phyloP scores from a whole-genome alignment of 305 asterid genomes.

The Euphrasia arctica region DNA sequence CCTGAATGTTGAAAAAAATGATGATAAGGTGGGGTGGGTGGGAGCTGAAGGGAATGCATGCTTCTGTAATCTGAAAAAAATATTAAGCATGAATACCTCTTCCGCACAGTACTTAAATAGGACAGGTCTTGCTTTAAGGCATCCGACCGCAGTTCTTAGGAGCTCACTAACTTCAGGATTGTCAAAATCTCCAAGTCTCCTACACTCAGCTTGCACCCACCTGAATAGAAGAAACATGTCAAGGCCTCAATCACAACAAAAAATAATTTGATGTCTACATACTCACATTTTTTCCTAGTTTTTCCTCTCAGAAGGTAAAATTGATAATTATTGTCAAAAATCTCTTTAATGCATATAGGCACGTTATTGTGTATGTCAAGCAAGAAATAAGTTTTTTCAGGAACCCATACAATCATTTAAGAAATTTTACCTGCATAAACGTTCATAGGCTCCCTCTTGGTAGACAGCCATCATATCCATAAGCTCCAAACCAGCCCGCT shows the following conservation, averaged over 20 bases:
- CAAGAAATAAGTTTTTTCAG: constrained; percentile 11
- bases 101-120: constrained; percentile 97
- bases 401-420: constrained; percentile 13
- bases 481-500: constrained; percentile 99
- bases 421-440: constrained; percentile 78
- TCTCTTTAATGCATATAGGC: constrained; percentile 9
- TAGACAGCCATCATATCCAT: constrained; percentile 99
- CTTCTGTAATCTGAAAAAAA: constrained; percentile 20
- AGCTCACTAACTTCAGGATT: constrained; percentile 97
- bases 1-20: constrained; percentile 39
- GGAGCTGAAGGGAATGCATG: constrained; percentile 18
- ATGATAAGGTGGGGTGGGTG: background rate
- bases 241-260: constrained; percentile 17
- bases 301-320: constrained; percentile 1
- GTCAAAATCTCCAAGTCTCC: constrained; percentile 89
- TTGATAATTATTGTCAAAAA: constrained; percentile 12
- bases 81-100: constrained; percentile 58
- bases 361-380: constrained; percentile 15
- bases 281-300: constrained; percentile 11
- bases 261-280: background rate
- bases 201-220: constrained; percentile 99
- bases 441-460: constrained; percentile 99
- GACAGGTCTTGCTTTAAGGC: constrained; percentile 93
- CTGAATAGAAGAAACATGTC: constrained; percentile 37
- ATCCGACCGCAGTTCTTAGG: constrained; percentile 85